Conservation (phyloP, 2,329 filamentous ascomycete species). For the Botrytis aclada region DNA sequence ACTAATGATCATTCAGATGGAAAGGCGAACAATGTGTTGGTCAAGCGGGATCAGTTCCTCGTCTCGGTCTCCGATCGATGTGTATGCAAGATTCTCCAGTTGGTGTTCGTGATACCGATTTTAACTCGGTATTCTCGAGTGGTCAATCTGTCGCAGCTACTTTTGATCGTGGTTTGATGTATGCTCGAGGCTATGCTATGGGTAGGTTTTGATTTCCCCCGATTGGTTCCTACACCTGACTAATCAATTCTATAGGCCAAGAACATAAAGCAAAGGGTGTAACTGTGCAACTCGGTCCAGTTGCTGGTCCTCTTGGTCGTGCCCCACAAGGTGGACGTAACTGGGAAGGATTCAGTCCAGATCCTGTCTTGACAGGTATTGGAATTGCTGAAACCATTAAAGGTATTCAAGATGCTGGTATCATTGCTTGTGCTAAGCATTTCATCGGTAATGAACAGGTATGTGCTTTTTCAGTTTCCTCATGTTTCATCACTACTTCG, state of each 20-base stretch:
- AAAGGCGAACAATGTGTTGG: slow-evolving; percentile 36
- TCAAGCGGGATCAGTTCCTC: slow-evolving; percentile 33
- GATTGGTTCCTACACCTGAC: neutral
- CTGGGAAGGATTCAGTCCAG: slow-evolving; percentile 68
- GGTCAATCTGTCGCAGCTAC: slow-evolving; percentile 67
- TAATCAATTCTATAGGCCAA: slow-evolving; percentile 16
- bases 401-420: slow-evolving; percentile 77
- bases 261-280: slow-evolving; percentile 74
- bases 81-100: slow-evolving; percentile 39
- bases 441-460: slow-evolving; percentile 71
- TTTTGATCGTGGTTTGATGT: slow-evolving; percentile 63
- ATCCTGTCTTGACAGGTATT: slow-evolving; percentile 67
- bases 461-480: neutral
- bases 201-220: slow-evolving; percentile 32
- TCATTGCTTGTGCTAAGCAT: slow-evolving; percentile 82
- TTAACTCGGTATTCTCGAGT: slow-evolving; percentile 67
- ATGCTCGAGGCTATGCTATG: slow-evolving; percentile 47
- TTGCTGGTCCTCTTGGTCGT: slow-evolving; percentile 66
- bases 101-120: slow-evolving; percentile 53
- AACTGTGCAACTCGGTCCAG: slow-evolving; percentile 71
- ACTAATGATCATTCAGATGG: slow-evolving; percentile 19
- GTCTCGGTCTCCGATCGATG: slow-evolving; percentile 36
- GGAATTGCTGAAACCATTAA: slow-evolving; percentile 69
- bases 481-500: slow-evolving; percentile 43
- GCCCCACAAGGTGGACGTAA: slow-evolving; percentile 66